Evolutionary conservation across 192 early-diverging fungal species (phyloP).

Genomic region (Coemansia sp.): DNA sequence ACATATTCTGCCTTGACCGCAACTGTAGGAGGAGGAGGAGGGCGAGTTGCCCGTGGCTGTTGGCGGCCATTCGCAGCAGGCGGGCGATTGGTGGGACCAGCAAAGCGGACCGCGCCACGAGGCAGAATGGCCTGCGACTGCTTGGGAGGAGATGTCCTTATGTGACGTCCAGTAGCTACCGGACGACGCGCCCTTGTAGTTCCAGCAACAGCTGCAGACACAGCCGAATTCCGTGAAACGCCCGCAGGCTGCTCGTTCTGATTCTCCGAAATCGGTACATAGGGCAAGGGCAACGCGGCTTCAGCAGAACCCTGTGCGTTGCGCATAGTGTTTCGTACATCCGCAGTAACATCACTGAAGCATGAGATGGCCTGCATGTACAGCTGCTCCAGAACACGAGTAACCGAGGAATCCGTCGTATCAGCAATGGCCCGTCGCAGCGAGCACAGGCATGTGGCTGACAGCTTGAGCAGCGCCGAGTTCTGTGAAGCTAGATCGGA

Average conservation of each 20-base stretch:
- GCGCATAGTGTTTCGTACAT: slow-evolving; percentile 27
- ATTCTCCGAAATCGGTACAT: slow-evolving; percentile 10
- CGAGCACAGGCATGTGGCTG: slow-evolving; percentile 38
- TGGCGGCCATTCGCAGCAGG: too few relatives aligned
- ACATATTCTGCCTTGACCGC: too few relatives aligned
- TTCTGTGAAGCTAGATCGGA: slow-evolving; percentile 28
- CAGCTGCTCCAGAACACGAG: slow-evolving; percentile 30
- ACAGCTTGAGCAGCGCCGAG: slow-evolving; percentile 32
- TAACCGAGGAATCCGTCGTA: slow-evolving; percentile 3
- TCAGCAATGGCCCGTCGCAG: slow-evolving; percentile 29
- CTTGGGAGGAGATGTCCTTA: slow-evolving; percentile 27
- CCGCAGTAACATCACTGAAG: slow-evolving; percentile 40
- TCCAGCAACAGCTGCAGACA: slow-evolving; percentile 39
- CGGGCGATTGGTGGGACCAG: background rate
- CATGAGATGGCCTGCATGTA: slow-evolving; percentile 51
- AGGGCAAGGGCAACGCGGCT: slow-evolving; percentile 32
- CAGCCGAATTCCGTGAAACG: slow-evolving; percentile 12
- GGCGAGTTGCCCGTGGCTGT: too few relatives aligned
- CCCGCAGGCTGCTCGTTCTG: slow-evolving; percentile 31
- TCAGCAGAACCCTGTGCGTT: too few relatives aligned
- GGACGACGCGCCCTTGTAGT: slow-evolving; percentile 37
- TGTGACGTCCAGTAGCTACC: slow-evolving; percentile 12
- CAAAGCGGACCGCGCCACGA: slow-evolving; percentile 28
- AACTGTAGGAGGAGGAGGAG: too few relatives aligned
- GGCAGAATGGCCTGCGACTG: slow-evolving; percentile 17